Evolutionary conservation across 2,329 filamentous ascomycete species (phyloP).

Genomic region (Penicillium sumatraense): DNA sequence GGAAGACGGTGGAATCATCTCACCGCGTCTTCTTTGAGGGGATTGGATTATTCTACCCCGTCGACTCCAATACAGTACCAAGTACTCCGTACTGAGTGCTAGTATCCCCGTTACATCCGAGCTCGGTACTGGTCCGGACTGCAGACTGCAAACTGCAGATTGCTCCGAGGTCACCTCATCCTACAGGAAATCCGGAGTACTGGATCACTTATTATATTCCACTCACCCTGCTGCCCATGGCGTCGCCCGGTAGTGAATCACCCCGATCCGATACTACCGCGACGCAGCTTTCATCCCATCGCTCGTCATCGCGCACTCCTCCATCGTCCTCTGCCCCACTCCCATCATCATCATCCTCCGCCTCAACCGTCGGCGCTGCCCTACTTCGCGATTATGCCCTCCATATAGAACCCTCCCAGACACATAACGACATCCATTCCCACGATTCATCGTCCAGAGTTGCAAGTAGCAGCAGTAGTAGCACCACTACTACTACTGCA

Average conservation of each 20-base stretch:
- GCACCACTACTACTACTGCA: too few relatives aligned
- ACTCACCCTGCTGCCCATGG: slow-evolving; percentile 25
- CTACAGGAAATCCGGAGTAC: neutral
- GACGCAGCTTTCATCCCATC: slow-evolving; percentile 14
- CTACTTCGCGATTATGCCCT: slow-evolving; percentile 50
- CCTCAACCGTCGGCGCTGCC: slow-evolving; percentile 40
- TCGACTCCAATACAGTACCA: too few relatives aligned
- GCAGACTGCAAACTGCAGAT: too few relatives aligned
- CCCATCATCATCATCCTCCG: slow-evolving; percentile 31
- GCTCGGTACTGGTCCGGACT: slow-evolving; percentile 8
- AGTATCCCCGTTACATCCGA: slow-evolving; percentile 40
- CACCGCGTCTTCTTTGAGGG: neutral
- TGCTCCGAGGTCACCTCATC: neutral
- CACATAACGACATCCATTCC: slow-evolving; percentile 35
- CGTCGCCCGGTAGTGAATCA: slow-evolving; percentile 22
- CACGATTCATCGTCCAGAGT: slow-evolving; percentile 25
- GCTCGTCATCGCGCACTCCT: slow-evolving; percentile 15
- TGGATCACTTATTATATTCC: neutral
- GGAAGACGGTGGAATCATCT: slow-evolving; percentile 9
- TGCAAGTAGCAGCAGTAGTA: too few relatives aligned
- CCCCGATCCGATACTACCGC: slow-evolving; percentile 21
- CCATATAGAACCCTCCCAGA: slow-evolving; percentile 48
- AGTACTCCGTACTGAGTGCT: too few relatives aligned
- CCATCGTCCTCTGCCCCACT: slow-evolving; percentile 27
- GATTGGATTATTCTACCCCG: neutral